Percentiles rank a stretch among this genome's conserved stretches.
phyloP scores from a whole-genome alignment of 257 asterid genomes.

The Scutellaria minor region DNA sequence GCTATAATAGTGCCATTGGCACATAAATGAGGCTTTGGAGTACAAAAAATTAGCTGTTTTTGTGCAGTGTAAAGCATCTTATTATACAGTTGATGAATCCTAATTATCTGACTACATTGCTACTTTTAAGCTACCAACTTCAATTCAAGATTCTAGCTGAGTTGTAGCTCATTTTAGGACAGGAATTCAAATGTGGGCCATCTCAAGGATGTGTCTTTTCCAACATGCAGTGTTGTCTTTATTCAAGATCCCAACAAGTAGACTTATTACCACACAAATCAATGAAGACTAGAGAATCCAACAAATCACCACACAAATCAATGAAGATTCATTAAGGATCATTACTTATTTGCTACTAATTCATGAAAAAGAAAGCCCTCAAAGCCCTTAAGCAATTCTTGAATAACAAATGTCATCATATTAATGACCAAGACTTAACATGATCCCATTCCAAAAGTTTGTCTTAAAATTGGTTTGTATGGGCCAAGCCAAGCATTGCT shows the following conservation, averaged over 20 bases:
- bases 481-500: slow-evolving; percentile 41
- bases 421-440: slow-evolving; percentile 1
- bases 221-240: slow-evolving; percentile 52
- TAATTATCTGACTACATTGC: slow-evolving; percentile 37
- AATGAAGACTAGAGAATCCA: slow-evolving; percentile 13
- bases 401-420: slow-evolving; percentile 4
- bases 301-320: slow-evolving; percentile 26
- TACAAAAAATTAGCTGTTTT: slow-evolving; percentile 31
- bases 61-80: slow-evolving; percentile 29
- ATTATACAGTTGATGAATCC: slow-evolving; percentile 19
- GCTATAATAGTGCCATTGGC: slow-evolving; percentile 33
- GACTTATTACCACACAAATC: slow-evolving; percentile 32
- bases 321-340: slow-evolving; percentile 18
- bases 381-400: slow-evolving; percentile 1
- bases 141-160: slow-evolving; percentile 32
- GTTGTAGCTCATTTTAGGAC: slow-evolving; percentile 50
- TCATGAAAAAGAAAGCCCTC: background rate
- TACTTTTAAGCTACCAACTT: slow-evolving; percentile 33
- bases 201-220: slow-evolving; percentile 54
- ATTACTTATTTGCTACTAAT: background rate
- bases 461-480: slow-evolving; percentile 20
- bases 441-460: slow-evolving; percentile 26
- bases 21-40: slow-evolving; percentile 35
- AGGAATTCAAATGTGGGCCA: slow-evolving; percentile 75
- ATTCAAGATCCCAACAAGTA: slow-evolving; percentile 44